Percentiles rank a stretch among this genome's conserved stretches.
These are phyloP conservation scores for Physaria fendleri DNA, from an alignment of 345 rosid species.

Conservation along the genomic window DNA sequence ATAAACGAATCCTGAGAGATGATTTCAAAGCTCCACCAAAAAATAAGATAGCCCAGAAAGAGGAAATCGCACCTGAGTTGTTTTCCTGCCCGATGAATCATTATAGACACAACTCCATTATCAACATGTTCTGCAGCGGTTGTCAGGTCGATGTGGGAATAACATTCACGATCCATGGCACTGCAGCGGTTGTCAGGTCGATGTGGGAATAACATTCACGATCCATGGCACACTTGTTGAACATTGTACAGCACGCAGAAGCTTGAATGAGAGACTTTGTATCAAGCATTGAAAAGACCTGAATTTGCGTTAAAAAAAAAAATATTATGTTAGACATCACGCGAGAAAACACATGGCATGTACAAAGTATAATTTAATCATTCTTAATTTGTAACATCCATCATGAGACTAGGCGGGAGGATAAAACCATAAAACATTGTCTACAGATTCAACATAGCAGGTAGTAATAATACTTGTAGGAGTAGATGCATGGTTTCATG, in stretches of 20 bases:
- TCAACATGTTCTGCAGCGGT: too few relatives aligned
- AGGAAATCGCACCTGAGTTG: constrained; percentile 48
- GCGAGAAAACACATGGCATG: not conserved
- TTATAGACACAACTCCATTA: too few relatives aligned
- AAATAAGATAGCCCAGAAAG: not conserved
- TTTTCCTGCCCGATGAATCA: constrained; percentile 87
- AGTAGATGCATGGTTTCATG: not conserved
- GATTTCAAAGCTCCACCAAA: not conserved
- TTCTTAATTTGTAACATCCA: too few relatives aligned
- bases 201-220: too few relatives aligned
- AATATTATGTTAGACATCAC: not conserved
- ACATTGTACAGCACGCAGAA: too few relatives aligned
- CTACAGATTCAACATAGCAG: too few relatives aligned
- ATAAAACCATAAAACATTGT: not conserved
- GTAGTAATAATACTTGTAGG: not conserved
- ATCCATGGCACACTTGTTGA: too few relatives aligned
- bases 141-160: too few relatives aligned
- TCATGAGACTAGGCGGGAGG: not conserved
- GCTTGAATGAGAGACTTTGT: too few relatives aligned
- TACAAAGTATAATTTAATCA: not conserved
- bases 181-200: too few relatives aligned
- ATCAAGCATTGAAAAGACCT: constrained; percentile 83
- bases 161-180: too few relatives aligned
- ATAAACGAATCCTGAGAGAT: too few relatives aligned
- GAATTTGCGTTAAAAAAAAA: not conserved